Base-by-base conservation (phyloP, 495 filamentous ascomycete species). In the Pyronema domesticum region DNA sequence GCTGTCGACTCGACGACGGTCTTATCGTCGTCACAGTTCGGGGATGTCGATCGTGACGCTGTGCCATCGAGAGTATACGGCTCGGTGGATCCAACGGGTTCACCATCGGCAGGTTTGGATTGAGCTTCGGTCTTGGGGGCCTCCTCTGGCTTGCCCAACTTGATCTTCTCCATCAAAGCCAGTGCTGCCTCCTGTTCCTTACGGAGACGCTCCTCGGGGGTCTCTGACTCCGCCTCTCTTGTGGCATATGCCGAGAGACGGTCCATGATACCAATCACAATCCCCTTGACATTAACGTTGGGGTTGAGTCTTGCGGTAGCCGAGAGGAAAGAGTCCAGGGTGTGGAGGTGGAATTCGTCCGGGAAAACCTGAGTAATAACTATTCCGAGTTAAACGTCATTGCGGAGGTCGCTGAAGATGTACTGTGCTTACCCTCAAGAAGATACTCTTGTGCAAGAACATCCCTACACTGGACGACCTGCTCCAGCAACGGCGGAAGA, bases 321-420 rank as follows among this genome's bases (percentile, higher is more conserved):
- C 23, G 82, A 88, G 33, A 98, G 77, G 60, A 98, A 80, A 63
- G 94, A 82, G 64, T 98, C 93, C 11, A 98, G 76, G 0, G 91
- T 96, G 64, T 96, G 88, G 10, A 98, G 78, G 66, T 98, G 91
- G 65, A 86, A 98, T 67, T 98, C 91, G 70, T 98, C 91, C 1
- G 91, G 93, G 70, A 98, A 98, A 44, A 98, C 91, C 69, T 98
- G 93, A 2, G 93, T 98, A 58, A 98, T 89, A 56, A 98, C 93
- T 84, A 53, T 47, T 36, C 60, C 9, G 43, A 17, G 18, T 52
- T 34, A 48, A 42, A 68, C 46, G 59, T 56, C 40, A 53, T 64
- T 58, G 73, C 68, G 47, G 58, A 53, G 13, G 30, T 45, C 47
- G 23, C 49, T 36, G 30, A 11, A 43, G 11, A 54, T 46, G 58